Evolutionary conservation across 2,329 filamentous ascomycete genomes (phyloP).

Genomic region (Monosporascus sp.): DNA sequence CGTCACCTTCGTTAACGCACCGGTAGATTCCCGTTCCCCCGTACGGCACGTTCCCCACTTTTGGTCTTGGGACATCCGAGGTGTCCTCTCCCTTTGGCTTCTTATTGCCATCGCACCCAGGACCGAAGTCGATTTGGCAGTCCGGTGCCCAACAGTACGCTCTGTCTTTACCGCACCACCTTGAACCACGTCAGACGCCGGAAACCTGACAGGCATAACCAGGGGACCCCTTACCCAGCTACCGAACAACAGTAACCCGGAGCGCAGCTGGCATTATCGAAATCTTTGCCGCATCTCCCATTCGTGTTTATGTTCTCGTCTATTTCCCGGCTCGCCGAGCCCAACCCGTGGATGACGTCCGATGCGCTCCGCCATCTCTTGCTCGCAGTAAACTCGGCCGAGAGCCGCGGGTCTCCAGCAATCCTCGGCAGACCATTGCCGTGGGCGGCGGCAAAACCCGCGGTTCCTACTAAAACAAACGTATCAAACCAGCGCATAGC

Average conservation of each 20-base stretch:
- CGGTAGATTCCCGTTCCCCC: slow-evolving; percentile 6
- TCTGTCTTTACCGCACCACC: neutral
- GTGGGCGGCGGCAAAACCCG: neutral
- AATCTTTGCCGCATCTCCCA: neutral
- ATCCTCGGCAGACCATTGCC: neutral
- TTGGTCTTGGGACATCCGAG: slow-evolving; percentile 4
- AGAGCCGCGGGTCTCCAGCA: neutral
- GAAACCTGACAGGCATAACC: no score
- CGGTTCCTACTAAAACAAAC: neutral
- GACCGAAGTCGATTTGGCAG: neutral
- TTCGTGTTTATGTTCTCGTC: neutral
- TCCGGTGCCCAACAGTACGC: neutral
- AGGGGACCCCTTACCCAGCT: neutral
- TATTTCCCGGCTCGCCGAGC: neutral
- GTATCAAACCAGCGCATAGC: neutral
- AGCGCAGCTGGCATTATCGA: neutral
- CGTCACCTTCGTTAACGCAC: slow-evolving; percentile 6
- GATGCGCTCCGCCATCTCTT: neutral
- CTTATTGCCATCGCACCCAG: neutral
- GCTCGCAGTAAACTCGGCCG: neutral
- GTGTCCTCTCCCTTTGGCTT: neutral
- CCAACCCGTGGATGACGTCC: neutral
- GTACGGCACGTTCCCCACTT: slow-evolving; percentile 6
- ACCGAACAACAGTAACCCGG: neutral
- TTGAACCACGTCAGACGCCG: neutral